Conservation (phyloP, 2,329 filamentous ascomycete genomes). For the Aspergillus unguis region DNA sequence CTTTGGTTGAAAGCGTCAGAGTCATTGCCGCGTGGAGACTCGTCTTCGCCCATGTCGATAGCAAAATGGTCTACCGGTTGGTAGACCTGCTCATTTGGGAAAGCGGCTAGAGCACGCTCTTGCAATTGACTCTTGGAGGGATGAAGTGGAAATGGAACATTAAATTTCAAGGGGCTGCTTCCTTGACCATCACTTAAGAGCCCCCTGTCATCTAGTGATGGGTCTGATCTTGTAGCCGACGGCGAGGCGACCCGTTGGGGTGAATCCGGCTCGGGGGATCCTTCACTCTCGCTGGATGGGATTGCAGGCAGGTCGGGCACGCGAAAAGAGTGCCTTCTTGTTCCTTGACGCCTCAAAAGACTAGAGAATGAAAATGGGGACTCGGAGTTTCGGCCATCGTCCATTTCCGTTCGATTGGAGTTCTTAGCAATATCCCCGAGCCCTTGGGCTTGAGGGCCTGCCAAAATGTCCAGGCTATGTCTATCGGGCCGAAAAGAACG, state of each 20-base stretch:
- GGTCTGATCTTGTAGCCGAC: conserved; percentile 32
- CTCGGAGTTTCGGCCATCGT: conserved; percentile 23
- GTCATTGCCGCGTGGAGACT: conserved; percentile 32
- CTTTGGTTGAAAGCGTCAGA: background rate
- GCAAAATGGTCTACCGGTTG: conserved; percentile 49
- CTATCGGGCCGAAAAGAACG: conserved; percentile 27
- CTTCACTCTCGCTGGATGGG: conserved; percentile 58
- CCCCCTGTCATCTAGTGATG: conserved; percentile 24
- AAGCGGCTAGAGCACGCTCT: conserved; percentile 55
- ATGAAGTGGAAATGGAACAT: conserved; percentile 74
- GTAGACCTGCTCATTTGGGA: conserved; percentile 48
- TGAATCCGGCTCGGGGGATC: conserved; percentile 38
- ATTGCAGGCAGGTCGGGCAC: conserved; percentile 62
- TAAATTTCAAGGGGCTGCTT: conserved; percentile 69
- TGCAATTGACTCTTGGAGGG: conserved; percentile 77
- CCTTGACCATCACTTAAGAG: conserved; percentile 61
- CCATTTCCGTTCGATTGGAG: background rate
- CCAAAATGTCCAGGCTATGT: conserved; percentile 33
- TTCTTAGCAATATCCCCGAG: conserved; percentile 7
- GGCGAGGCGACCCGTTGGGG: conserved; percentile 45
- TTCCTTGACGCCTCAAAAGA: conserved; percentile 38
- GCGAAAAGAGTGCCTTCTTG: conserved; percentile 55
- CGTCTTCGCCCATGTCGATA: conserved; percentile 39
- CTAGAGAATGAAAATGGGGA: conserved; percentile 46
- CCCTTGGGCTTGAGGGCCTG: background rate